These are phyloP conservation scores for Penicillium paradoxum DNA, from an alignment of 495 filamentous ascomycete species.

Conservation along the genomic window DNA sequence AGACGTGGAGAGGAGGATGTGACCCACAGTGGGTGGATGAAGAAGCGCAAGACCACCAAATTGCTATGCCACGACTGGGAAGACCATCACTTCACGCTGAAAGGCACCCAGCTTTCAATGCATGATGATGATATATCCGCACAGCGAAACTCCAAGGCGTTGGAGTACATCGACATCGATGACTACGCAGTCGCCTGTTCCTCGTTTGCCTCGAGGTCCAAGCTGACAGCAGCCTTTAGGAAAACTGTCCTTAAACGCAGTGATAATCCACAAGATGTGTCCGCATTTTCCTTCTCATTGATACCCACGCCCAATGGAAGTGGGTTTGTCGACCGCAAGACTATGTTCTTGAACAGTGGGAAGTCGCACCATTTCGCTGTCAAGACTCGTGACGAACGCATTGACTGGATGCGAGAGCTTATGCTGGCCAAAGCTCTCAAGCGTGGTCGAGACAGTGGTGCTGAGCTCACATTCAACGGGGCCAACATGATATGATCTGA, in stretches of 20 bases:
- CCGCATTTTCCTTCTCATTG: slow-evolving; percentile 52
- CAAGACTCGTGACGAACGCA: slow-evolving; percentile 76
- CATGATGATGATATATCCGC: slow-evolving; percentile 53
- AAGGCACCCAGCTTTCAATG: slow-evolving; percentile 80
- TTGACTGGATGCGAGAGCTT: slow-evolving; percentile 97
- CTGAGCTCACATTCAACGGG: slow-evolving; percentile 76
- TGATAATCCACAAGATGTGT: slow-evolving; percentile 28
- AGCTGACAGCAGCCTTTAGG: slow-evolving; percentile 85
- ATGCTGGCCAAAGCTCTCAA: slow-evolving; percentile 91
- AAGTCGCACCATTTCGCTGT: slow-evolving; percentile 97
- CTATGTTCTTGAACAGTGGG: slow-evolving; percentile 28
- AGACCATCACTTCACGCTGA: slow-evolving; percentile 79
- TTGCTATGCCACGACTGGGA: slow-evolving; percentile 93
- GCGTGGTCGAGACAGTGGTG: slow-evolving; percentile 71
- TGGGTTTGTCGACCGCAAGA: slow-evolving; percentile 50
- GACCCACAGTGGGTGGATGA: slow-evolving; percentile 79
- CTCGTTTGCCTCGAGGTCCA: slow-evolving; percentile 61
- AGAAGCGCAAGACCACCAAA: slow-evolving; percentile 85
- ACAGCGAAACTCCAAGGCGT: slow-evolving; percentile 44
- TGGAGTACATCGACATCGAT: slow-evolving; percentile 88
- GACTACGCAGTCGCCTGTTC: slow-evolving; percentile 94
- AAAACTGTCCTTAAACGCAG: slow-evolving; percentile 64
- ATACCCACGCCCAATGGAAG: slow-evolving; percentile 60
- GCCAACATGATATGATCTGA: slow-evolving; percentile 55
- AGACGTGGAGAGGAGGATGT: too few species aligned